phyloP scores from a whole-genome alignment of 192 early-diverging fungal genomes.

The Allomyces macrogynus region DNA sequence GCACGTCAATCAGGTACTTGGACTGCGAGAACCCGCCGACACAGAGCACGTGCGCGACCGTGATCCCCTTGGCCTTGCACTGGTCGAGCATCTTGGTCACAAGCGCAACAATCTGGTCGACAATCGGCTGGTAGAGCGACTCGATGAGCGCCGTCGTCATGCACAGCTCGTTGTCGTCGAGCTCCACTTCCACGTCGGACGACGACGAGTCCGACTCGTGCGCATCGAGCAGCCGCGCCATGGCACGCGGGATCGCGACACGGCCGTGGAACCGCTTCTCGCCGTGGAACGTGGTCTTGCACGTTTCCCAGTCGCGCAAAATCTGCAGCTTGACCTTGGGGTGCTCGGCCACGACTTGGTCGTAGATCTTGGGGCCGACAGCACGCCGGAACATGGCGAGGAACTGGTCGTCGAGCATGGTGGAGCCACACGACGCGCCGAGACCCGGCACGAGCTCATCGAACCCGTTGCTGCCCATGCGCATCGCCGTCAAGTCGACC shows the following conservation, averaged over 20 bases:
- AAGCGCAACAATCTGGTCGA: not conserved
- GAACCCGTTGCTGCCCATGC: not conserved
- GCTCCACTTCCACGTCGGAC: not conserved
- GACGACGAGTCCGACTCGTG: not conserved
- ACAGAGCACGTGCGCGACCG: not conserved
- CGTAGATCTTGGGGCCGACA: not conserved
- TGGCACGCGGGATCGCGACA: not conserved
- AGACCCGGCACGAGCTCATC: not conserved
- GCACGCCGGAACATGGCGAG: not conserved
- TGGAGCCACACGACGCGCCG: not conserved
- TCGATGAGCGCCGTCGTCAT: not conserved
- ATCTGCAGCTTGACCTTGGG: not conserved
- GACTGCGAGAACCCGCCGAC: not conserved
- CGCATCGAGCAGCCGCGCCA: not conserved
- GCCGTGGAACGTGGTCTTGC: not conserved
- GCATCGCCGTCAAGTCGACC: not conserved
- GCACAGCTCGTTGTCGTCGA: not conserved
- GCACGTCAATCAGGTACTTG: not conserved
- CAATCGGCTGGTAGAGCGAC: not conserved
- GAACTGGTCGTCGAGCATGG: not conserved
- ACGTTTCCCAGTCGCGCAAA: not conserved
- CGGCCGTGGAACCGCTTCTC: not conserved
- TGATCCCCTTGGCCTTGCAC: not conserved
- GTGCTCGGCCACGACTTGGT: not conserved
- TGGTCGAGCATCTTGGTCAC: not conserved